phyloP scores from a whole-genome alignment of 1,284 basidiomycete genomes.

The Agaricales sp. region DNA sequence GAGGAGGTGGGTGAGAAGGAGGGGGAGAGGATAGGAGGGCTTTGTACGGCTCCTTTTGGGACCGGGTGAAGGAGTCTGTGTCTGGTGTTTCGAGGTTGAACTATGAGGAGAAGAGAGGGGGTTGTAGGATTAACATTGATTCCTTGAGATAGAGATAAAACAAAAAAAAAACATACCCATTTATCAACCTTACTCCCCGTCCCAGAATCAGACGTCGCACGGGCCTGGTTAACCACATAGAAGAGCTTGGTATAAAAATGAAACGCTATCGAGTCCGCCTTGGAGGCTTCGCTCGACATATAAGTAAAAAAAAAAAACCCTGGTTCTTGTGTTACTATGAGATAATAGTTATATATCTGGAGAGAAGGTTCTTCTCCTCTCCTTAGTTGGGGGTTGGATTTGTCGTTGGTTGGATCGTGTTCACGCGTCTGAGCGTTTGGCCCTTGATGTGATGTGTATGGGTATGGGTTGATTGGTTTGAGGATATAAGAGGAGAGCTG shows the following conservation, averaged over 20 bases:
- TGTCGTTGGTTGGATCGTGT: no score
- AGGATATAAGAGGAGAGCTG: no score
- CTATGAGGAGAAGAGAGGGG: slow-evolving; percentile 22
- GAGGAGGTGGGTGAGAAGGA: neutral
- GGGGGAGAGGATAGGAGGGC: slow-evolving; percentile 35
- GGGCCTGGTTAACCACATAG: slow-evolving; percentile 59
- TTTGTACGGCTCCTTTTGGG: slow-evolving; percentile 47
- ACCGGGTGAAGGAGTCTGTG: slow-evolving; percentile 52
- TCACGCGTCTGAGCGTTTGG: no score
- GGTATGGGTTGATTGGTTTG: no score
- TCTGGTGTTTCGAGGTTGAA: slow-evolving; percentile 74
- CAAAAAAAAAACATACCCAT: slow-evolving; percentile 57
- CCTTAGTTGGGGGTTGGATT: no score
- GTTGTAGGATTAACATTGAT: slow-evolving; percentile 1
- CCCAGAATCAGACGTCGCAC: slow-evolving; percentile 40
- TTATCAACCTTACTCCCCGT: slow-evolving; percentile 50
- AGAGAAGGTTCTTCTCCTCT: no score
- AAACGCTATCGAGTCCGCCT: slow-evolving; percentile 75
- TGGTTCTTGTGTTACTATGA: no score
- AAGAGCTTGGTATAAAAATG: slow-evolving; percentile 72
- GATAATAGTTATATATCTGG: no score
- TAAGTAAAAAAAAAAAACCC: neutral
- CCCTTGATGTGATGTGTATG: no score
- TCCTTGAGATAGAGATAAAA: neutral
- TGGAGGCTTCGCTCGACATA: slow-evolving; percentile 47